Conservation (phyloP, 106 monocot genomes). For the Platanthera zijinensis region DNA sequence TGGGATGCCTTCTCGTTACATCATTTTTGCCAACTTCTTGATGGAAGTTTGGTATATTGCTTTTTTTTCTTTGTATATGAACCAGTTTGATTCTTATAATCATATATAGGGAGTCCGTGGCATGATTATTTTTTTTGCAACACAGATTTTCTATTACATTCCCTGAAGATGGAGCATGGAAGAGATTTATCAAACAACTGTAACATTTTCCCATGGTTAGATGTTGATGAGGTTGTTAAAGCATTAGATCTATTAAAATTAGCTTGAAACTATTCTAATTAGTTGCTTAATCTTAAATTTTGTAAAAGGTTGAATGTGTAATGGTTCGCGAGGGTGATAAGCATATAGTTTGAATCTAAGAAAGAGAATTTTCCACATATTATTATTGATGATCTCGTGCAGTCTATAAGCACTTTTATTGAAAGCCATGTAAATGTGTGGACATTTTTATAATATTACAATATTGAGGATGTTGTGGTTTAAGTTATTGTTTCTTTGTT, state of each 20-base stretch:
- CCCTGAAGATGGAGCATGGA: slow-evolving; percentile 99
- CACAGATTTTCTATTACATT: slow-evolving; percentile 25
- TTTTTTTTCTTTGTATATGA: not conserved
- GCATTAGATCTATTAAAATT: not conserved
- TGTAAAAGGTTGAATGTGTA: slow-evolving; percentile 62
- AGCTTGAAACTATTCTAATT: not conserved
- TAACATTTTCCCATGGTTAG: slow-evolving; percentile 81
- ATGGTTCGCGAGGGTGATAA: slow-evolving; percentile 93
- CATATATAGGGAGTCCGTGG: not conserved
- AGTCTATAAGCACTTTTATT: slow-evolving; percentile 84
- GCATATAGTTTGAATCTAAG: slow-evolving; percentile 82
- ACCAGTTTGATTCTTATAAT: not conserved
- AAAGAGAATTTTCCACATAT: slow-evolving; percentile 80
- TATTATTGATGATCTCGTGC: slow-evolving; percentile 95
- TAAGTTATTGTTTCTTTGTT: not conserved
- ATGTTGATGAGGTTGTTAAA: not conserved
- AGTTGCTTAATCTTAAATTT: not conserved
- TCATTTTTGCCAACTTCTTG: slow-evolving; percentile 73
- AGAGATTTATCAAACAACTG: slow-evolving; percentile 90
- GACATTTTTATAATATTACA: not conserved
- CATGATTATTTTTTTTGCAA: not conserved
- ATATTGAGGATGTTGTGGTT: not conserved
- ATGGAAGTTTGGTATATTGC: slow-evolving; percentile 60
- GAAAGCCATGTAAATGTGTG: slow-evolving; percentile 71
- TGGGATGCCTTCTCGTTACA: slow-evolving; percentile 78